A percentile compares a stretch with the other conserved stretches of the same genome.
phyloP scores from a whole-genome alignment of 441 rosid genomes.

The Corymbia calophylla region DNA sequence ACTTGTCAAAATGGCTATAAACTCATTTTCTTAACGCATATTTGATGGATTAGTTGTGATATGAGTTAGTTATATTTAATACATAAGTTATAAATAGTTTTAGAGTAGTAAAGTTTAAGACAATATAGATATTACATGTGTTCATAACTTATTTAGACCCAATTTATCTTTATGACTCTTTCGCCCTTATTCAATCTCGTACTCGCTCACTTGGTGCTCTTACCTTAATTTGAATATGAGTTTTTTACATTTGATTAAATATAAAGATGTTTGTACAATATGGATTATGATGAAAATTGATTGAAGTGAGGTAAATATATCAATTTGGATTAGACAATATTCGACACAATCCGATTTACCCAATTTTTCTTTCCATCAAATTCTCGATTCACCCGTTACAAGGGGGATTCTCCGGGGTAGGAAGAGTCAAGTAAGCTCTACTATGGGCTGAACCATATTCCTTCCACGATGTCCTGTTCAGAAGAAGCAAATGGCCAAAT shows the following conservation, averaged over 20 bases:
- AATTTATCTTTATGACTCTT: neutral
- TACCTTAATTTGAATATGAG: too few species aligned
- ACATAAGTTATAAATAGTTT: accelerated
- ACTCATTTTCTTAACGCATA: too few species aligned
- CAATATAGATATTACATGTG: accelerated
- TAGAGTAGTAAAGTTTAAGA: too few species aligned
- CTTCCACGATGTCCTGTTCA: neutral
- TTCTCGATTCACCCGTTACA: neutral
- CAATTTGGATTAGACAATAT: neutral
- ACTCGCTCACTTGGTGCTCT: accelerated
- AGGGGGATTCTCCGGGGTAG: neutral
- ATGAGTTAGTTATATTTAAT: too few species aligned
- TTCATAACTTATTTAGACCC: too few species aligned
- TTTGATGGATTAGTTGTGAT: too few species aligned
- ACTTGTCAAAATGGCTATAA: too few species aligned
- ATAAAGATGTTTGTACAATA: too few species aligned
- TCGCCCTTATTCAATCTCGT: neutral
- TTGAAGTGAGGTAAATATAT: too few species aligned
- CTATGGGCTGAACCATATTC: neutral
- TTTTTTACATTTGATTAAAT: too few species aligned
- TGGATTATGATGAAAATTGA: accelerated
- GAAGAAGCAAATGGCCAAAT: neutral
- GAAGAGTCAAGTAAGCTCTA: neutral
- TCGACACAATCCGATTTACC: neutral
- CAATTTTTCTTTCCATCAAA: too few species aligned